Evolutionary conservation across 345 rosid species (phyloP).

Genomic region (Pugionium cornutum): DNA sequence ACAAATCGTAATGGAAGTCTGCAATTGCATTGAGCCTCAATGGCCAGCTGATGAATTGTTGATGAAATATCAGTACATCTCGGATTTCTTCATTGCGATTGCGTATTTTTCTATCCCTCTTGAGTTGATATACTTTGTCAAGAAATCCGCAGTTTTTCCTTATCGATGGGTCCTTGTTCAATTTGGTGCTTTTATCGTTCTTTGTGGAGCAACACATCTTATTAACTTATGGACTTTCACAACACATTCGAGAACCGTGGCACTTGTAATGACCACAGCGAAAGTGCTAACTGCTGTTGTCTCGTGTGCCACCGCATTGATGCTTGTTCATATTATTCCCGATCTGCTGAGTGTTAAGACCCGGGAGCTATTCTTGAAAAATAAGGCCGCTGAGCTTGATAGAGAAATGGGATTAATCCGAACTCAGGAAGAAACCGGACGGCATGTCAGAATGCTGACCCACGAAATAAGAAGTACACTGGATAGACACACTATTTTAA

Average conservation of each 20-base stretch:
- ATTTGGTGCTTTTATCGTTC: constrained; percentile 97
- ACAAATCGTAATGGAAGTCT: constrained; percentile 59
- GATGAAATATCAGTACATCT: constrained; percentile 96
- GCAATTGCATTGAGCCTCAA: constrained; percentile 94
- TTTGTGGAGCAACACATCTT: constrained; percentile 98
- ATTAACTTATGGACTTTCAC: constrained; percentile 92
- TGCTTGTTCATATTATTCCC: constrained; percentile 98
- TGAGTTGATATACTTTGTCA: constrained; percentile 93
- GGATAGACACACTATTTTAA: constrained; percentile 87
- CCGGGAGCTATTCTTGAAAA: constrained; percentile 81
- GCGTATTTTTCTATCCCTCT: constrained; percentile 98
- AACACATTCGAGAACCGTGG: constrained; percentile 73
- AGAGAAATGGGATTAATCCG: constrained; percentile 98
- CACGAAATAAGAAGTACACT: constrained; percentile 96
- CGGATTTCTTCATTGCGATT: constrained; percentile 96
- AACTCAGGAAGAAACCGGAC: constrained; percentile 94
- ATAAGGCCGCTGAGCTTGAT: constrained; percentile 96
- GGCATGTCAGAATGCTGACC: constrained; percentile 97
- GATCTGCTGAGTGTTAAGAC: constrained; percentile 92
- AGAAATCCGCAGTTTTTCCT: constrained; percentile 90
- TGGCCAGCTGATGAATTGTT: constrained; percentile 90
- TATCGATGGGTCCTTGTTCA: constrained; percentile 99
- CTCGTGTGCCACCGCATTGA: constrained; percentile 89
- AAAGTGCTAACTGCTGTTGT: constrained; percentile 85
- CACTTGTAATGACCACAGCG: constrained; percentile 74